Conservation (phyloP, 2,329 filamentous ascomycete genomes). For the Niveomyces coronatus region DNA sequence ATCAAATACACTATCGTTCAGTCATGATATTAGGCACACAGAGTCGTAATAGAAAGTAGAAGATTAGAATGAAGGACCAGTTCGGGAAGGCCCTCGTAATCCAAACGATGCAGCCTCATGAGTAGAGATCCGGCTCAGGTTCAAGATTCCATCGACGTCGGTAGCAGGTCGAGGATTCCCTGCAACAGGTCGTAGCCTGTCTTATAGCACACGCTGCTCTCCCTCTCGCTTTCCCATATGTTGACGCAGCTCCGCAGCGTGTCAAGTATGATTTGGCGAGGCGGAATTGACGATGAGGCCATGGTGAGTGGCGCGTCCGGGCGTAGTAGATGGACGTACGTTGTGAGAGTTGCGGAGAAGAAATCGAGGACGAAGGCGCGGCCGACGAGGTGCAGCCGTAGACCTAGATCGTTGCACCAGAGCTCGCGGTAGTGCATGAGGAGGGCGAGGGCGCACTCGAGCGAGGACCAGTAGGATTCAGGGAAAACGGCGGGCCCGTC, state of each 20-base stretch:
- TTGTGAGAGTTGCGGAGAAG: conserved; percentile 25
- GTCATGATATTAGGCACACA: no score
- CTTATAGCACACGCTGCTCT: conserved; percentile 25
- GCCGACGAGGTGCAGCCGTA: conserved; percentile 22
- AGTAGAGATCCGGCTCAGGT: no score
- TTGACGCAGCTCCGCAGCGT: conserved; percentile 23
- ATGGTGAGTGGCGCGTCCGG: conserved; percentile 23
- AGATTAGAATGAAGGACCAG: no score
- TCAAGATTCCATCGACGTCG: conserved; percentile 11
- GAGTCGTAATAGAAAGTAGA: no score
- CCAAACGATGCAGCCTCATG: no score
- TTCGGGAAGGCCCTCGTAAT: no score
- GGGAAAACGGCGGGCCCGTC: conserved; percentile 23
- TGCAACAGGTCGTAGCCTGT: conserved; percentile 23
- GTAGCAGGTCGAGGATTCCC: conserved; percentile 19
- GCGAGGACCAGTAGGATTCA: conserved; percentile 26
- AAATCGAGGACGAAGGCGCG: conserved; percentile 25
- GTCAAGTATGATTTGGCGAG: conserved; percentile 25
- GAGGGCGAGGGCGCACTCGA: conserved; percentile 26
- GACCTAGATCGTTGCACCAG: conserved; percentile 18
- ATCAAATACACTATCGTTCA: no score
- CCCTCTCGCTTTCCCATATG: conserved; percentile 25
- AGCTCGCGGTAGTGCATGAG: conserved; percentile 26
- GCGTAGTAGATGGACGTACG: conserved; percentile 24
- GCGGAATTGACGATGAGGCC: conserved; percentile 19